A percentile compares a stretch with the other conserved stretches of the same genome.
Conservation (phyloP, 257 asterid species). For the Nicotiana benthamiana region DNA sequence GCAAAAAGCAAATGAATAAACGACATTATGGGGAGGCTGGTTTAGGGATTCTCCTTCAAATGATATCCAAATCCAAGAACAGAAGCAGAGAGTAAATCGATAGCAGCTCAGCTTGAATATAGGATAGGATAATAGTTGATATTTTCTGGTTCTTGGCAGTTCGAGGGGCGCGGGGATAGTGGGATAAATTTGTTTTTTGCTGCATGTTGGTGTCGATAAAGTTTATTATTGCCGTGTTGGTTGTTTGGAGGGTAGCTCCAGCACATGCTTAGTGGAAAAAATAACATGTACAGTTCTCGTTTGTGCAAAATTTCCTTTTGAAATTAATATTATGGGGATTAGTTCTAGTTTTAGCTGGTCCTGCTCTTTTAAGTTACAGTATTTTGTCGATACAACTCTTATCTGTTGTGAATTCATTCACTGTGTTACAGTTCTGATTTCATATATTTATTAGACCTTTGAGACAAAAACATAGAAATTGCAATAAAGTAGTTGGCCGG, state of each 20-base stretch:
- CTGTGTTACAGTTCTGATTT: neutral
- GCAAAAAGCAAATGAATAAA: neutral
- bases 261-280: conserved; percentile 10
- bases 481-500: neutral
- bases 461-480: neutral
- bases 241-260: conserved; percentile 5
- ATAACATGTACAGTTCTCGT: conserved; percentile 34
- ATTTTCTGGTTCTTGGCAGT: neutral
- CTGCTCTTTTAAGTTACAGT: neutral
- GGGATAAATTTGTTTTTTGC: neutral
- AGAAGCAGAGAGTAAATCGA: neutral
- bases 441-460: neutral
- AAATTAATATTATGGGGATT: neutral
- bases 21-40: neutral
- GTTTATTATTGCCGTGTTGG: neutral
- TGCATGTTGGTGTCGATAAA: neutral
- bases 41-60: neutral
- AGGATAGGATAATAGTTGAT: conserved; percentile 1
- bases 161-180: neutral
- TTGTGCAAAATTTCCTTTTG: neutral
- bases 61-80: neutral
- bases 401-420: neutral
- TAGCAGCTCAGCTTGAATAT: neutral
- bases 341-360: neutral
- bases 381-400: neutral